phyloP scores from a whole-genome alignment of 2,329 filamentous ascomycete genomes.

The Coniochaeta pulveracea region DNA sequence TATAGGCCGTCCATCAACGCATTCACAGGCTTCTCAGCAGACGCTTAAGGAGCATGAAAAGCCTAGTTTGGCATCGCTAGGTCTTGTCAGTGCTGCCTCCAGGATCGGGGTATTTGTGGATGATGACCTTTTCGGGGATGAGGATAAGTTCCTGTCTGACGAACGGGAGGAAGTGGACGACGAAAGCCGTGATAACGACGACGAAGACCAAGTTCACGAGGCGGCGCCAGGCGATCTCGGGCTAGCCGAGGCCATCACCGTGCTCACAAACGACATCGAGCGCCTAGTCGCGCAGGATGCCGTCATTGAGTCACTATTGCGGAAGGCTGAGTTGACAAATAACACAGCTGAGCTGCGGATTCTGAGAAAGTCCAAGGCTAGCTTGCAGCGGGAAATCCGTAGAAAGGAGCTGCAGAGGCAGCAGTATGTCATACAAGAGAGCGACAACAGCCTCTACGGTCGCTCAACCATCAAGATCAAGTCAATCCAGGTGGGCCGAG shows the following conservation, averaged over 20 bases:
- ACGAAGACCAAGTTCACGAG: conserved; percentile 79
- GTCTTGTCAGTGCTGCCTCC: conserved; percentile 77
- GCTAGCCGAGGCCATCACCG: conserved; percentile 82
- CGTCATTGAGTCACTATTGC: conserved; percentile 80
- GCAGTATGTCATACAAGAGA: conserved; percentile 95
- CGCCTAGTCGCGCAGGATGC: conserved; percentile 78
- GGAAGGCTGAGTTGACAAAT: conserved; percentile 94
- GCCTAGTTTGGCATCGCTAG: conserved; percentile 82
- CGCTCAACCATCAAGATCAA: conserved; percentile 84
- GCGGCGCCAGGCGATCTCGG: conserved; percentile 91
- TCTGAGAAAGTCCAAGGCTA: conserved; percentile 84
- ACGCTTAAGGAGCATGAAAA: conserved; percentile 44
- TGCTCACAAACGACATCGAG: conserved; percentile 82
- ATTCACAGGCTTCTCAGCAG: too few species aligned
- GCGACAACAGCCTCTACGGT: conserved; percentile 92
- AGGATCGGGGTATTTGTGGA: conserved; percentile 88
- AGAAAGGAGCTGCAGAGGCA: conserved; percentile 92
- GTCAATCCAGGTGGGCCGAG: conserved; percentile 81
- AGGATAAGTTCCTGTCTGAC: conserved; percentile 75
- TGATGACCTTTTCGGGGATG: conserved; percentile 86
- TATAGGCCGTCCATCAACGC: conserved; percentile 15
- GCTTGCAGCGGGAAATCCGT: conserved; percentile 81
- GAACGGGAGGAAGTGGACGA: conserved; percentile 65
- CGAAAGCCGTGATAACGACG: conserved; percentile 44
- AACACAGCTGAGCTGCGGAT: conserved; percentile 91